A percentile compares a stretch with the other conserved stretches of the same genome.
phyloP scores from a whole-genome alignment of 768 basidiomycete species.

The Kockovaella imperatae region DNA sequence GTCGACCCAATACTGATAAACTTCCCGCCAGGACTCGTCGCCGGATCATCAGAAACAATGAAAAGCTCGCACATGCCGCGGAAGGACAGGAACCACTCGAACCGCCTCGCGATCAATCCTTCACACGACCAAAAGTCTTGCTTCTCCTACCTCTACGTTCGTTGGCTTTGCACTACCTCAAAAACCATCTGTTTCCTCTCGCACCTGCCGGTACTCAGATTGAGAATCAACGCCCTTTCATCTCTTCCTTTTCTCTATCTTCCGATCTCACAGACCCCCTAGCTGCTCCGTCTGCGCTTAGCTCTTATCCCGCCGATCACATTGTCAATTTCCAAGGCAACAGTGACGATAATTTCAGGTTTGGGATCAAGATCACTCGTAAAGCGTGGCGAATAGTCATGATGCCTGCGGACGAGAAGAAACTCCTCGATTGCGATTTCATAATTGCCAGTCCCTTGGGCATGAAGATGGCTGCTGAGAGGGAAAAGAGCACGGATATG shows the following conservation, averaged over 20 bases:
- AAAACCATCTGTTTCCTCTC: slow-evolving; percentile 66
- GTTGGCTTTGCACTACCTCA: slow-evolving; percentile 72
- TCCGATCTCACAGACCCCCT: slow-evolving; percentile 59
- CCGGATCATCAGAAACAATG: slow-evolving; percentile 84
- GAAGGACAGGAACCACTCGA: slow-evolving; percentile 52
- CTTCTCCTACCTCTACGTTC: slow-evolving; percentile 90
- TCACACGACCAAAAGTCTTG: slow-evolving; percentile 89
- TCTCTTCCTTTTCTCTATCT: slow-evolving; percentile 74
- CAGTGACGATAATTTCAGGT: slow-evolving; percentile 85
- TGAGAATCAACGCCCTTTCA: slow-evolving; percentile 78
- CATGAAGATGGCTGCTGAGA: slow-evolving; percentile 81
- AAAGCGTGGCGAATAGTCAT: slow-evolving; percentile 59
- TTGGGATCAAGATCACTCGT: slow-evolving; percentile 84
- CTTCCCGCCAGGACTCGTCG: slow-evolving; percentile 69
- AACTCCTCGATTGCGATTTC: slow-evolving; percentile 81
- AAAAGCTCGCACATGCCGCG: slow-evolving; percentile 64
- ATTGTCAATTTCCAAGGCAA: slow-evolving; percentile 94
- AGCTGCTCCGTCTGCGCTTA: slow-evolving; percentile 53
- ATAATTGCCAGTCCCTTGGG: slow-evolving; percentile 91
- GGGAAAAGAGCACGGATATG: slow-evolving; percentile 87
- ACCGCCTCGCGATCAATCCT: slow-evolving; percentile 79
- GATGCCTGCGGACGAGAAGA: slow-evolving; percentile 47
- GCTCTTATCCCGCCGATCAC: slow-evolving; percentile 76
- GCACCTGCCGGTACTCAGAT: slow-evolving; percentile 65
- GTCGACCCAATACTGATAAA: not conserved